Evolutionary conservation across 2,329 filamentous ascomycete genomes (phyloP).

Genomic region (Coniella lustricola): DNA sequence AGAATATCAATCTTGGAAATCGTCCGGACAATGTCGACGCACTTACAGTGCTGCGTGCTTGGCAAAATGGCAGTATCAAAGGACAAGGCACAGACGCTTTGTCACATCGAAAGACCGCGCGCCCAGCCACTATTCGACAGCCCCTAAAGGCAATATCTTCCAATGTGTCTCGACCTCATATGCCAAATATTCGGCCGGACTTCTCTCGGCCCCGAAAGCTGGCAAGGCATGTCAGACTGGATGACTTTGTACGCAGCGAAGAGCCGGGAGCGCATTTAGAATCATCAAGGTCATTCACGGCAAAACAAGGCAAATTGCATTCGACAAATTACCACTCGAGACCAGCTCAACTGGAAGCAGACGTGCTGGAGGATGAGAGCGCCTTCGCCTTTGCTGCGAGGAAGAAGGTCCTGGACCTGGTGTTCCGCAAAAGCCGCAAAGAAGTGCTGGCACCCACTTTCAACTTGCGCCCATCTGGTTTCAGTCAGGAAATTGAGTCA

Average conservation of each 20-base stretch:
- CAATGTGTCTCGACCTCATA: constrained; percentile 14
- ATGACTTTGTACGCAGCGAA: constrained; percentile 24
- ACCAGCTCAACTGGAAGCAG: constrained; percentile 51
- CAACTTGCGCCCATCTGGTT: neutral
- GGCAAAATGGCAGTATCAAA: constrained; percentile 47
- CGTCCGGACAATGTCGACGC: constrained; percentile 55
- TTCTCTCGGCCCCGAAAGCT: constrained; percentile 23
- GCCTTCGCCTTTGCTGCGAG: constrained; percentile 38
- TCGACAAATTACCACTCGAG: constrained; percentile 20
- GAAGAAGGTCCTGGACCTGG: constrained; percentile 48
- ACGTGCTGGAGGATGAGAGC: constrained; percentile 28
- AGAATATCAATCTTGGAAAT: constrained; percentile 54
- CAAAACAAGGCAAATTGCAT: neutral
- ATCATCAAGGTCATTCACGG: neutral
- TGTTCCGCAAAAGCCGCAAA: constrained; percentile 39
- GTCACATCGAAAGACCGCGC: constrained; percentile 3
- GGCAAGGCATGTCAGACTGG: constrained; percentile 24
- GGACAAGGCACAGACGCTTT: constrained; percentile 22
- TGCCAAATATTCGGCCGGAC: neutral
- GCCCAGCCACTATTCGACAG: constrained; percentile 17
- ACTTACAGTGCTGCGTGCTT: constrained; percentile 43
- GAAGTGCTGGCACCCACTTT: constrained; percentile 15
- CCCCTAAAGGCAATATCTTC: constrained; percentile 19
- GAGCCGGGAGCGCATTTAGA: neutral
- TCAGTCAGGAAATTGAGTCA: neutral